Percentiles rank a stretch among this genome's conserved stretches.
These are phyloP conservation scores for Cercospora citrullina DNA, from an alignment of 2,329 filamentous ascomycete species.

Conservation along the genomic window DNA sequence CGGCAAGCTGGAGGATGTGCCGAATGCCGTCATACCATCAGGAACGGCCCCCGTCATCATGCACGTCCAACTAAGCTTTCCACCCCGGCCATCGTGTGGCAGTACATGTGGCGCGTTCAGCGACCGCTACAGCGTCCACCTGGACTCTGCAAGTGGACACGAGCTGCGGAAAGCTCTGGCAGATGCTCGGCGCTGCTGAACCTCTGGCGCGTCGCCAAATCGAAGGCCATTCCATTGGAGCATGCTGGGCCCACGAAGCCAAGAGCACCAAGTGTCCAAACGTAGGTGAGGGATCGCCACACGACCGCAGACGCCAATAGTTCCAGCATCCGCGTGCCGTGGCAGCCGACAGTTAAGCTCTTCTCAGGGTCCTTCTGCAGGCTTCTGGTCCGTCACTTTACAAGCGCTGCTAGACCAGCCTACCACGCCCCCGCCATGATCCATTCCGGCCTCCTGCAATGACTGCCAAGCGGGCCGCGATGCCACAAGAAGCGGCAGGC, in stretches of 20 bases:
- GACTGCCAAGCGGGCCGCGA: constrained; percentile 15
- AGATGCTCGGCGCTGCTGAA: constrained; percentile 6
- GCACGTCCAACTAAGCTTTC: constrained; percentile 18
- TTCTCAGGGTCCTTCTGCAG: constrained; percentile 15
- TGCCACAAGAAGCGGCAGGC: constrained; percentile 15
- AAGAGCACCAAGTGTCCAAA: constrained; percentile 18
- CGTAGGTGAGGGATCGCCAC: constrained; percentile 21
- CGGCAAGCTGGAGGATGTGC: not conserved
- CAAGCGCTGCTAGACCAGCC: constrained; percentile 12
- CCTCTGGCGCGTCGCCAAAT: not conserved
- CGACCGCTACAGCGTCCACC: not conserved
- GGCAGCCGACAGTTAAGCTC: constrained; percentile 23
- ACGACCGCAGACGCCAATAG: constrained; percentile 14
- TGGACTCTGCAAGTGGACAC: not conserved
- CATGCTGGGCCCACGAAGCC: constrained; percentile 9
- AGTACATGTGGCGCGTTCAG: constrained; percentile 3
- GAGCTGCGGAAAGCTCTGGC: not conserved
- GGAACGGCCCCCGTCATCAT: not conserved
- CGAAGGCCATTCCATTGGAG: not conserved
- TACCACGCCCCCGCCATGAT: constrained; percentile 13
- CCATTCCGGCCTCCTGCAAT: constrained; percentile 6
- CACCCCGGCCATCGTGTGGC: constrained; percentile 4
- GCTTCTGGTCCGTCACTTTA: constrained; percentile 5
- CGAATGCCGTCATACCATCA: constrained; percentile 5
- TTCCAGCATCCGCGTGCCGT: constrained; percentile 23